Conservation (phyloP, 176 grass and related monocot species). For the Phyllostachys edulis region DNA sequence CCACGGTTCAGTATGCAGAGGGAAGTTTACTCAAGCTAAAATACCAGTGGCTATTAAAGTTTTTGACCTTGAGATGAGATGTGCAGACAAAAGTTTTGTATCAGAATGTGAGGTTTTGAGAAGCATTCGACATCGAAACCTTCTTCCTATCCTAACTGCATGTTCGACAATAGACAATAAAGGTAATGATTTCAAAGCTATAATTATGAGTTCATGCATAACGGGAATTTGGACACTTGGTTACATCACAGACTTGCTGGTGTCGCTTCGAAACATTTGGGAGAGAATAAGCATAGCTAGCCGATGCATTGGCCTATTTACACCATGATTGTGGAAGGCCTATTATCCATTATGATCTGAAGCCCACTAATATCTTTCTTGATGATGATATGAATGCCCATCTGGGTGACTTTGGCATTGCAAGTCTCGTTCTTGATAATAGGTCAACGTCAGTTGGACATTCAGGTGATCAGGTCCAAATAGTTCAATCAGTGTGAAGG, state of each 20-base stretch:
- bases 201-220: constrained; percentile 53
- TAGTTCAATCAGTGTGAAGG: constrained; percentile 19
- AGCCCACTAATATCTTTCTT: constrained; percentile 45
- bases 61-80: constrained; percentile 24
- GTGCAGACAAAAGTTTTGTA: constrained; percentile 27
- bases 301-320: constrained; percentile 42
- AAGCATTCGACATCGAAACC: constrained; percentile 45
- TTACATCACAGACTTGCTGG: constrained; percentile 13
- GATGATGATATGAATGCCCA: constrained; percentile 40
- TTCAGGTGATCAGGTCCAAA: not conserved
- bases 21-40: not conserved
- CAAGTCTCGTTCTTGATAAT: constrained; percentile 11
- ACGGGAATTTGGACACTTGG: constrained; percentile 51
- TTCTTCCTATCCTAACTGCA: constrained; percentile 41
- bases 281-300: constrained; percentile 34
- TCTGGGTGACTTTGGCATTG: constrained; percentile 49
- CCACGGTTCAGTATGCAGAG: constrained; percentile 51
- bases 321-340: constrained; percentile 22
- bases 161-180: constrained; percentile 30
- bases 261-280: constrained; percentile 31
- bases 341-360: constrained; percentile 49
- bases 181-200: constrained; percentile 48
- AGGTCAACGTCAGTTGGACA: not conserved
- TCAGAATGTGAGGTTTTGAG: constrained; percentile 45
- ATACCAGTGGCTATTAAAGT: constrained; percentile 39